Evolutionary conservation across 768 basidiomycete genomes (phyloP).

Genomic region (Suillus plorans): DNA sequence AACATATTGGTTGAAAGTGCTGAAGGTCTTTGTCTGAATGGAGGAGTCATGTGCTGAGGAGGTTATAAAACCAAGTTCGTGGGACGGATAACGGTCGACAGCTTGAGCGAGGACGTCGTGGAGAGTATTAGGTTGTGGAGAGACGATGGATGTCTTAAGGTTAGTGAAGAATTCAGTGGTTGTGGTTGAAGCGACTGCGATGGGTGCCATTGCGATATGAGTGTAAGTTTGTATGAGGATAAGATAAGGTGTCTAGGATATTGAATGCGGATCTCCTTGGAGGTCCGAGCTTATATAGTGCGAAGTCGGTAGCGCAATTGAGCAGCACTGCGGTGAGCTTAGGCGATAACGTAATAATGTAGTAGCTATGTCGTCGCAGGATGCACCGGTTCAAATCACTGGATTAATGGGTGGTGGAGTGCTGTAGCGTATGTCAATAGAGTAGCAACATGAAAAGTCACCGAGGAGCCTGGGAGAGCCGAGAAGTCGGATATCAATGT

Average conservation of each 20-base stretch:
- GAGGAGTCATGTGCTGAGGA: slow-evolving; percentile 31
- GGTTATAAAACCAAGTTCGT: slow-evolving; percentile 26
- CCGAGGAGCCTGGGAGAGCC: neutral
- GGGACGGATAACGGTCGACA: slow-evolving; percentile 20
- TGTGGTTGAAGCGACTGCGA: slow-evolving; percentile 14
- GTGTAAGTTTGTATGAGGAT: neutral
- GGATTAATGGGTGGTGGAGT: neutral
- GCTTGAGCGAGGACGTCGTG: slow-evolving; percentile 24
- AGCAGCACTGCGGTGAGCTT: slow-evolving; percentile 1
- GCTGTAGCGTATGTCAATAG: neutral
- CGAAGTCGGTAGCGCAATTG: neutral
- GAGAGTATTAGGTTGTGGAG: slow-evolving; percentile 15
- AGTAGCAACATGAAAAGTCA: neutral
- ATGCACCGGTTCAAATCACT: neutral
- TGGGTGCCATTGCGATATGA: slow-evolving; percentile 16
- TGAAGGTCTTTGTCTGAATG: slow-evolving; percentile 26
- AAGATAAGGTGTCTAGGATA: slow-evolving; percentile 5
- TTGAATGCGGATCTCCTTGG: slow-evolving; percentile 7
- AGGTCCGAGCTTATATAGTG: slow-evolving; percentile 22
- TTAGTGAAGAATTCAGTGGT: slow-evolving; percentile 6
- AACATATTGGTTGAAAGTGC: slow-evolving; percentile 16
- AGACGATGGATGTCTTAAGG: slow-evolving; percentile 3
- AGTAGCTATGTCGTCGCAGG: neutral
- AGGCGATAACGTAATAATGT: neutral
- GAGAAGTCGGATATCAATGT: neutral